Evolutionary conservation across 495 filamentous ascomycete species (phyloP).

Genomic region (Podospora bellae-mahoneyi): DNA sequence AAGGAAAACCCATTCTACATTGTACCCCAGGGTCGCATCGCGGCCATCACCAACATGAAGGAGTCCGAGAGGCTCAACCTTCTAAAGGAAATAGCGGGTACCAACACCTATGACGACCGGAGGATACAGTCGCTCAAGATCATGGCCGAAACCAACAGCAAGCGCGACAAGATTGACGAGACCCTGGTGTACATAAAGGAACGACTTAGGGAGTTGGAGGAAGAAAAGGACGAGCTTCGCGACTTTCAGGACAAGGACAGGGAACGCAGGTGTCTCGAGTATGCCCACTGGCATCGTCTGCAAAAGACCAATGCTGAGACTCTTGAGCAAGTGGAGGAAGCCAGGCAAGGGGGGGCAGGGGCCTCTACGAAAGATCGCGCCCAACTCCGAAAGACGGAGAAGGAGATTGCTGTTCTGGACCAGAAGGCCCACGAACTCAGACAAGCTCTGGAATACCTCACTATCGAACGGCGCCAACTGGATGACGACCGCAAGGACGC

Average conservation of each 20-base stretch:
- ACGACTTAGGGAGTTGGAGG: constrained; percentile 82
- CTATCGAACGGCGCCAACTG: constrained; percentile 80
- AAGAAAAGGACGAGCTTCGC: constrained; percentile 92
- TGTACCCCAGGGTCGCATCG: constrained; percentile 94
- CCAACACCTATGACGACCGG: constrained; percentile 91
- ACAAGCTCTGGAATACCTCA: constrained; percentile 78
- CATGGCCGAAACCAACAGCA: constrained; percentile 95
- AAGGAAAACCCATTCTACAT: constrained; percentile 99
- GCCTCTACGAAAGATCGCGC: constrained; percentile 78
- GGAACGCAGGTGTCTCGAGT: constrained; percentile 88
- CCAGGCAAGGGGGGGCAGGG: constrained; percentile 73
- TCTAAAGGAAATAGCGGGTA: constrained; percentile 95
- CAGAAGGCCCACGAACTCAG: constrained; percentile 72
- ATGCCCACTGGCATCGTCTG: constrained; percentile 87
- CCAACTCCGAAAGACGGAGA: constrained; percentile 73
- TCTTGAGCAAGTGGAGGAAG: constrained; percentile 79
- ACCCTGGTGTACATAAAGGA: constrained; percentile 85
- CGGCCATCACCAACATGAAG: constrained; percentile 96
- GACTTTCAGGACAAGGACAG: constrained; percentile 93
- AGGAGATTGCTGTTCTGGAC: constrained; percentile 73
- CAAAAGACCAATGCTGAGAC: constrained; percentile 72
- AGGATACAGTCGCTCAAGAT: constrained; percentile 89
- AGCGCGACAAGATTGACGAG: constrained; percentile 91
- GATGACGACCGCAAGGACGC: constrained; percentile 86
- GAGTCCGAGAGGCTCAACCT: constrained; percentile 83